A percentile compares a stretch with the other conserved stretches of the same genome.
These are phyloP conservation scores for Heterobasidion irregulare DNA, from an alignment of 1,284 basidiomycete genomes.

Conservation along the genomic window DNA sequence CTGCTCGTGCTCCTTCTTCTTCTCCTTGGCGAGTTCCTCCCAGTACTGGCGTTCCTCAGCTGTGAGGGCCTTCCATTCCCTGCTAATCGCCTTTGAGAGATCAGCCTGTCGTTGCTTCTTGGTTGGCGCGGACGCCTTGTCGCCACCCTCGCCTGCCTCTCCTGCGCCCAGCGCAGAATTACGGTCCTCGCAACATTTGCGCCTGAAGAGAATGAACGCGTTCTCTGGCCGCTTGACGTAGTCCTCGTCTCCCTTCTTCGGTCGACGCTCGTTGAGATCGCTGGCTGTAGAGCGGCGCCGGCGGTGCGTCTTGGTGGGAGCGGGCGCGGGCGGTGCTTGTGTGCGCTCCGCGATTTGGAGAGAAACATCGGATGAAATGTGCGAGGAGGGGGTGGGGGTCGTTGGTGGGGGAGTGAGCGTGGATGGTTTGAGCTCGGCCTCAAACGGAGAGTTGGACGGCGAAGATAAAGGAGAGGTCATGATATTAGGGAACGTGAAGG, in stretches of 20 bases:
- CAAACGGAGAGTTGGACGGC: conserved; percentile 59
- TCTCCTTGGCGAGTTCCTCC: conserved; percentile 51
- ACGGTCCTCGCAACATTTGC: conserved; percentile 65
- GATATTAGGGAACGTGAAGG: conserved; percentile 55
- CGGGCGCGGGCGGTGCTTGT: conserved; percentile 21
- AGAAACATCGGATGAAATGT: conserved; percentile 22
- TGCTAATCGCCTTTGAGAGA: conserved; percentile 70
- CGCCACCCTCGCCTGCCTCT: conserved; percentile 17
- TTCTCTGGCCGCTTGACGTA: conserved; percentile 78
- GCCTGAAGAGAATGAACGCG: conserved; percentile 73
- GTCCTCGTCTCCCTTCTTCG: conserved; percentile 71
- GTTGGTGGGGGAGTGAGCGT: conserved; percentile 29
- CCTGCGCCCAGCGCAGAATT: conserved; percentile 35
- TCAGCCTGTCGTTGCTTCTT: conserved; percentile 51
- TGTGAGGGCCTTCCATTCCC: conserved; percentile 61
- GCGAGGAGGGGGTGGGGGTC: conserved; percentile 30
- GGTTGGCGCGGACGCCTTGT: conserved; percentile 26
- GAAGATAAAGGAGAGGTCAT: conserved; percentile 60
- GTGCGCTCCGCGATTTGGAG: conserved; percentile 21
- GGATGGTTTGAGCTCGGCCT: conserved; percentile 39
- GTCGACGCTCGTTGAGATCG: conserved; percentile 58
- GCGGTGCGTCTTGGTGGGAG: conserved; percentile 27
- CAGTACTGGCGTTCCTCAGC: conserved; percentile 55
- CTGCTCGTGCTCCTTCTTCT: conserved; percentile 50
- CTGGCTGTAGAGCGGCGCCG: conserved; percentile 53